Evolutionary conservation across 1,284 basidiomycete genomes (phyloP), one percentile per base, ranked within the genome.

Genomic region (Sanghuangporus weigelae): DNA sequence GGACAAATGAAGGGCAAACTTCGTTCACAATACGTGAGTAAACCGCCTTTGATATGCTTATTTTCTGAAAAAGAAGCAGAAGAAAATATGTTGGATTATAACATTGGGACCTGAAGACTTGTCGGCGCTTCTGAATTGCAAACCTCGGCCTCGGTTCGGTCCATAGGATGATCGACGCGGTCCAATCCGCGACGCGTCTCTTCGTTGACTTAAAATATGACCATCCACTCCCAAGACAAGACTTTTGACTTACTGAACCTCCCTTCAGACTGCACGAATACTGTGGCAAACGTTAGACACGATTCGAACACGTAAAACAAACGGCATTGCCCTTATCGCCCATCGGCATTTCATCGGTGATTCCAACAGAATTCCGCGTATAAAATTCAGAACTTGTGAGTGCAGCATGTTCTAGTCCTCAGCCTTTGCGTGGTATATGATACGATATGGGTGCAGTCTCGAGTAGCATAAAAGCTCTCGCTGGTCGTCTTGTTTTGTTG

Each of bases 321-420:
- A n/a, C 36, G n/a, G 14, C 31, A 23, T 60, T 46, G 10, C 19
- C 21, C 53, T 61, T 56, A 61, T 61, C 53, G 44, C 60, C 16
- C 36, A 50, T 54, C 60, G 60, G 60, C 21, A 54, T 55, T 56
- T 55, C 53, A 55, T 61, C 60, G 60, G 60, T 53, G 60, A 54
- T 61, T 42, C 14, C 31, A 61, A 31, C 51, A 55, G 39, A 36
- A 23, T 39, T n/a, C 38, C 51, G 53, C 11, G 42, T 46, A 56
- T 61, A 61, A 54, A 55, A 48, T 23, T 54, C 36, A 40, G 14
- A 39, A 38, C 16, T 48, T 46, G n/a, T 16, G 16, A 19, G 5
- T 19, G 44, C 11, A 19, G 16, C 44, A n/a, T 19, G 11, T 23
- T n/a, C 19, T 10, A 16, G 31, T 31, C 36, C 12, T 26, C 19